Evolutionary conservation across 805 yeast genomes (phyloP).

Genomic region (Metschnikowia gruessii): DNA sequence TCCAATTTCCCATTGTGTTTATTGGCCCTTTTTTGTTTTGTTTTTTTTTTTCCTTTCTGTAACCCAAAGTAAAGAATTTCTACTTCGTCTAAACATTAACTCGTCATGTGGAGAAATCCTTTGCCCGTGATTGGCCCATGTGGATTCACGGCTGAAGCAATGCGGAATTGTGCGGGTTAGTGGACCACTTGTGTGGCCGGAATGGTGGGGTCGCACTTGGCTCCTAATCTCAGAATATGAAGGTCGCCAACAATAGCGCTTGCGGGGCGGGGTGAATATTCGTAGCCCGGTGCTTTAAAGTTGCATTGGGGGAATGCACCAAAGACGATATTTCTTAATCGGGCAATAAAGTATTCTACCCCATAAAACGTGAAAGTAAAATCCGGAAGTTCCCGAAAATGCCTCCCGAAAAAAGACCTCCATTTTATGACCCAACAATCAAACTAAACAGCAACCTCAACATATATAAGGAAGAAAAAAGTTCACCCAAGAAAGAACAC

Average conservation of each 20-base stretch:
- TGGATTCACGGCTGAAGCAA: background rate
- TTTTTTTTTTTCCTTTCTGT: background rate
- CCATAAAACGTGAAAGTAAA: too few species aligned
- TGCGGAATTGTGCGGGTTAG: background rate
- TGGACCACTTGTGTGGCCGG: background rate
- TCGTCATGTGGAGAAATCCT: too few species aligned
- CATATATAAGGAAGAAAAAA: too few species aligned
- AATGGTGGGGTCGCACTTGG: background rate
- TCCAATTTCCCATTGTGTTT: too few species aligned
- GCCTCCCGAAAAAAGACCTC: background rate
- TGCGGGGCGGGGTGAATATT: constrained; percentile 2
- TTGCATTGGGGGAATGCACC: background rate
- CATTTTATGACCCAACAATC: background rate
- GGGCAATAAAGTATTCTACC: background rate
- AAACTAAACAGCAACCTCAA: background rate
- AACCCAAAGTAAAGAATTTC: too few species aligned
- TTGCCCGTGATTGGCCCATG: background rate
- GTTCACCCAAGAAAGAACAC: background rate
- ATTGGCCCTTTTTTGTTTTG: background rate
- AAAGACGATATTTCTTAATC: background rate
- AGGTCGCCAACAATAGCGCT: background rate
- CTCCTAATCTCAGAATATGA: background rate
- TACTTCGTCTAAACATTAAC: too few species aligned
- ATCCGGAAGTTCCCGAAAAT: too few species aligned
- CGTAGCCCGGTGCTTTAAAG: constrained; percentile 3